Evolutionary conservation across 176 grass and related monocot species (phyloP).

Genomic region (Oryza glumipatula): DNA sequence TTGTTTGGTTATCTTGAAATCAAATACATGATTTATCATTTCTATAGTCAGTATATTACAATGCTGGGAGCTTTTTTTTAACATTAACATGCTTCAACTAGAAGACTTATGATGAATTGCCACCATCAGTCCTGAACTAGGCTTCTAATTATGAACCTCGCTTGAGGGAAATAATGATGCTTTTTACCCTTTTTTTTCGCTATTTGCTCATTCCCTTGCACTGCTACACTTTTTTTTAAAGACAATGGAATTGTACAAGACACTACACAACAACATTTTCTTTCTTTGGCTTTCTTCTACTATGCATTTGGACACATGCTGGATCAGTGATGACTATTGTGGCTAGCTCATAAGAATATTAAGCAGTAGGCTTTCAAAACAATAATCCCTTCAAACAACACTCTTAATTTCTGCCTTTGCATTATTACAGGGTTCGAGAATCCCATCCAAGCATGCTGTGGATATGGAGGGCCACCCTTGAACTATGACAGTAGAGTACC

Average conservation of each 20-base stretch:
- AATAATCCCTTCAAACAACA: not conserved
- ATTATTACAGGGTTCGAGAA: slow-evolving; percentile 73
- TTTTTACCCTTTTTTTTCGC: not conserved
- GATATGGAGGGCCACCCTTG: slow-evolving; percentile 81
- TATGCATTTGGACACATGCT: slow-evolving; percentile 1
- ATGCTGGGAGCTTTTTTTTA: slow-evolving; percentile 7
- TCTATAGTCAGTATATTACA: not conserved
- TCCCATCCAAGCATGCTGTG: slow-evolving; percentile 72
- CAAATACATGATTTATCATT: slow-evolving; percentile 6
- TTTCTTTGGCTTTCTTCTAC: not conserved
- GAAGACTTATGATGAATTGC: slow-evolving; percentile 6
- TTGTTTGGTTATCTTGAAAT: slow-evolving; percentile 12
- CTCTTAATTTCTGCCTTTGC: not conserved
- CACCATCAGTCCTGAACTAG: slow-evolving; percentile 22
- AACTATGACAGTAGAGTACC: slow-evolving; percentile 81
- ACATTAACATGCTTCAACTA: slow-evolving; percentile 22
- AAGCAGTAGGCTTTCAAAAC: not conserved
- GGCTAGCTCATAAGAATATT: slow-evolving; percentile 19
- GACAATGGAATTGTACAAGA: not conserved
- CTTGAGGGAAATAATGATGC: slow-evolving; percentile 1
- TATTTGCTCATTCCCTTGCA: slow-evolving; percentile 5
- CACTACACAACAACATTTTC: not conserved
- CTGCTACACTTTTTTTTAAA: not conserved
- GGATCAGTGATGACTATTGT: not conserved
- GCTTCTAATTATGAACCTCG: slow-evolving; percentile 13